phyloP scores from a whole-genome alignment of 306 rosid species.

The Alnus rubra region DNA sequence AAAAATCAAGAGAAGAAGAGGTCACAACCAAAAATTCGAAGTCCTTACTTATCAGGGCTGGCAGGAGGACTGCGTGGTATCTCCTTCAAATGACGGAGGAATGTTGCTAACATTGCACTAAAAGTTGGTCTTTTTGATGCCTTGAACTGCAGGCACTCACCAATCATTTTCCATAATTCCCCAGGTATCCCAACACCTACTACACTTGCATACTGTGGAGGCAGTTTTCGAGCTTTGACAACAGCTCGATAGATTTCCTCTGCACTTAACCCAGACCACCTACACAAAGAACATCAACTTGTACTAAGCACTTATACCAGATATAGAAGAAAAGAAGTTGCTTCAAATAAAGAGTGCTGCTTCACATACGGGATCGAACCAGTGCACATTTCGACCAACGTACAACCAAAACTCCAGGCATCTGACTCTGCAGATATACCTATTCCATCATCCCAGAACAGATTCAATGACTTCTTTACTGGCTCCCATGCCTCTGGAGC shows the following conservation, averaged over 20 bases:
- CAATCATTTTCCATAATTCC: conserved; percentile 98
- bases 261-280: conserved; percentile 93
- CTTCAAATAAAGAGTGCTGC: conserved; percentile 41
- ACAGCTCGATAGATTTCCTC: conserved; percentile 91
- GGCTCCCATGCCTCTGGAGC: conserved; percentile 99
- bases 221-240: conserved; percentile 77
- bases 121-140: conserved; percentile 88
- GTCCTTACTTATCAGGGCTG: conserved; percentile 90
- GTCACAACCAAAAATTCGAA: conserved; percentile 22
- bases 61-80: conserved; percentile 92
- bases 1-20: conserved; percentile 6
- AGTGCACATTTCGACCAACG: conserved; percentile 99
- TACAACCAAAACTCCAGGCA: conserved; percentile 99
- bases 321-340: conserved; percentile 26
- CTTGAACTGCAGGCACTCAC: conserved; percentile 96
- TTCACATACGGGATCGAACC: conserved; percentile 96
- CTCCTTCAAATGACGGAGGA: conserved; percentile 94
- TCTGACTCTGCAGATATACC: conserved; percentile 96
- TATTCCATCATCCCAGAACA: conserved; percentile 95
- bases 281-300: conserved; percentile 52
- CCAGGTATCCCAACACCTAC: conserved; percentile 99
- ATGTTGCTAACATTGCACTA: conserved; percentile 80
- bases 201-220: conserved; percentile 97
- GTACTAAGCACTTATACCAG: conserved; percentile 31
- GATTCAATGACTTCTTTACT: conserved; percentile 78